phyloP scores from a whole-genome alignment of 2,329 filamentous ascomycete species.

The Ilyonectria sp. region DNA sequence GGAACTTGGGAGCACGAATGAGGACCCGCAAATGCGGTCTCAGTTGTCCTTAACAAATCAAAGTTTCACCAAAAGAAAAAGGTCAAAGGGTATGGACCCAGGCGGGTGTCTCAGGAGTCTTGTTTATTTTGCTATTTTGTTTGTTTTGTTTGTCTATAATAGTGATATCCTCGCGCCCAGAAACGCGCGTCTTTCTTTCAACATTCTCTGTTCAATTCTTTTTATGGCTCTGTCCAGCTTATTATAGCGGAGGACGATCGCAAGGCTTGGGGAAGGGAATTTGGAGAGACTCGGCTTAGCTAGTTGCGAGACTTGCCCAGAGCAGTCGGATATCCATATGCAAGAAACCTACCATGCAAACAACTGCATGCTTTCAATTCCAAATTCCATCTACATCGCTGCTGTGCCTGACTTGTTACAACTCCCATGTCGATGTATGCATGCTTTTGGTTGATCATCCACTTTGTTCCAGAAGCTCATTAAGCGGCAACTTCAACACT shows the following conservation, averaged over 20 bases:
- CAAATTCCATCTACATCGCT: background rate
- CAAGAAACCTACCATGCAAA: slow-evolving; percentile 4
- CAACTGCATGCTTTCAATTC: slow-evolving; percentile 4
- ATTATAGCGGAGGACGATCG: background rate
- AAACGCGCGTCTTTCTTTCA: slow-evolving; percentile 34
- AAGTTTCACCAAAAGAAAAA: slow-evolving; percentile 34
- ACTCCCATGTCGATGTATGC: too few relatives aligned
- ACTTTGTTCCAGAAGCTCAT: background rate
- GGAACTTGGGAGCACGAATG: slow-evolving; percentile 18
- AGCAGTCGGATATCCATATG: background rate
- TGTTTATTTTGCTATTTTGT: slow-evolving; percentile 29
- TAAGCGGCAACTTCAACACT: background rate
- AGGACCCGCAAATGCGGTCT: slow-evolving; percentile 23
- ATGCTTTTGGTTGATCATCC: background rate
- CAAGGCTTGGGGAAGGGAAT: background rate
- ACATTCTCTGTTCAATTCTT: slow-evolving; percentile 28
- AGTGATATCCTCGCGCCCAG: slow-evolving; percentile 43
- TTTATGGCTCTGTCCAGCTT: slow-evolving; percentile 3
- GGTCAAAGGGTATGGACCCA: slow-evolving; percentile 38
- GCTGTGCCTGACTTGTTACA: background rate
- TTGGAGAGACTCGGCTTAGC: background rate
- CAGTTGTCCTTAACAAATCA: slow-evolving; percentile 3
- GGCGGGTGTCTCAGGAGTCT: slow-evolving; percentile 41
- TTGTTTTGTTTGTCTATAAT: slow-evolving; percentile 37
- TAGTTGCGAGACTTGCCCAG: background rate